Evolutionary conservation across 2,329 filamentous ascomycete genomes (phyloP), one percentile per base, ranked within the genome.

Genomic region (Purpureocillium lavendulum): DNA sequence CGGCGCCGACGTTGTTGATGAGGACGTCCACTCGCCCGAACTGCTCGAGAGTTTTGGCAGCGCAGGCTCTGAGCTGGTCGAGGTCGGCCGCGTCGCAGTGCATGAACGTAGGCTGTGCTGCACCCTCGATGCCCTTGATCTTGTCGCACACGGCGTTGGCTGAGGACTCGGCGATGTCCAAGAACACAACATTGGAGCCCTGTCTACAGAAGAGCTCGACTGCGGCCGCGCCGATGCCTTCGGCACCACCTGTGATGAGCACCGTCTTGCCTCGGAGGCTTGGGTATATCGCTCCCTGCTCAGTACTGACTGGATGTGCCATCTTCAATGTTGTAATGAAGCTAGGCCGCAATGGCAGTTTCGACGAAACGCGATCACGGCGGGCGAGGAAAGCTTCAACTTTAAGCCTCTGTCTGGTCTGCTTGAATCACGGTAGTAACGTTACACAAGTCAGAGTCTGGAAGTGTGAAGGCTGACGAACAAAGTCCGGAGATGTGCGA

Each of bases 1-100:
- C 49, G 1, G 43, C 45, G 0, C 84, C 87, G 14, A 87, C 87
- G 58, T 92, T 94, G 69, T 94, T 92, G 66, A 94, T 66, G 37
- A 94, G 65, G 47, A 92, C 83, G 60, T 94, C 84, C 52, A 94
- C 73, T 50, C 21, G 38, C 1, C 47, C 47, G 28, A 56, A 46
- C 3, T 52, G 40, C 2, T 49, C 44, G 1, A 66, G 40, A 3
- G 58, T 55, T n/a, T 50, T 47, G 12, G 54, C 51, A 2, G 65
- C 60, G 13, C 56, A 60, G 1, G 52, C 43, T 30, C 57, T 50
- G 5, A 68, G 48, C 30, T 48, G 39, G 1, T 51, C 45, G 4
- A 70, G 41, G 39, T 67, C 48, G 7, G 60, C 60, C 3, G 70
- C 53, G 46, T 69, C 63, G 57, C 69, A 72, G 36, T 54, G 51